Base-by-base conservation (phyloP, 2,329 filamentous ascomycete species). In the Curvularia hawaiiensis region DNA sequence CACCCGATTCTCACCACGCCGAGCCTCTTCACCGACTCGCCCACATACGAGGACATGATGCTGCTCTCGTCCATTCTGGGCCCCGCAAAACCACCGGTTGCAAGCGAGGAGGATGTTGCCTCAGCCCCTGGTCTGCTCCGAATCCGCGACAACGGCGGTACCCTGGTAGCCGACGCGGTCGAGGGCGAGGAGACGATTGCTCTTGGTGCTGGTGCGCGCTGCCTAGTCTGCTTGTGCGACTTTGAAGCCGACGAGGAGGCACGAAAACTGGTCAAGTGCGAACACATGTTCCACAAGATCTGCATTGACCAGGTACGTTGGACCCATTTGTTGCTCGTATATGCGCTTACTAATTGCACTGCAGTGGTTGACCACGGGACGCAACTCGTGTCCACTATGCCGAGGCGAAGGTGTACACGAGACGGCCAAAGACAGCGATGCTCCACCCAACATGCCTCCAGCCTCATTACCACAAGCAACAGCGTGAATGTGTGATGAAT, bases 21-120 rank as follows among this genome's bases (percentile, higher is more conserved):
- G 12, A 89, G 86, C 64, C 78, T 90, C 11, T 90, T 89, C 70
- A 90, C 87, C 18, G 87, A 90, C 74, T 86, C 87, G 50, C 87
- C 87, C 2, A 89, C 87, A 1, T 90, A 90, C 67, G 87, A 90
- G 74, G 87, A 90, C 64, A 90, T 90, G 87, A 84, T 89, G 70
- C 77, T 90, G 44, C 79, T 90, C 4, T 88, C 86, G 12, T 86
- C 86, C 12, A 79, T 90, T 11, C 78, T 90, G 16, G 88, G 87
- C 1, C 87, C 88, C 47, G 87, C 84, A 4, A 90, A 90, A 68
- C 87, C 87, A 2, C 87, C 87, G 3, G 88, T 90, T 50, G 87
- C 87, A 18, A 85, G 82, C 54, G 83, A 86, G 59, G 84, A 86
- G 54, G 88, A 90, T 65, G 80, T 90, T 26, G 82, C 83, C 50